Base-by-base conservation (phyloP, 345 rosid genomes). In the Geranium rotundifolium region DNA sequence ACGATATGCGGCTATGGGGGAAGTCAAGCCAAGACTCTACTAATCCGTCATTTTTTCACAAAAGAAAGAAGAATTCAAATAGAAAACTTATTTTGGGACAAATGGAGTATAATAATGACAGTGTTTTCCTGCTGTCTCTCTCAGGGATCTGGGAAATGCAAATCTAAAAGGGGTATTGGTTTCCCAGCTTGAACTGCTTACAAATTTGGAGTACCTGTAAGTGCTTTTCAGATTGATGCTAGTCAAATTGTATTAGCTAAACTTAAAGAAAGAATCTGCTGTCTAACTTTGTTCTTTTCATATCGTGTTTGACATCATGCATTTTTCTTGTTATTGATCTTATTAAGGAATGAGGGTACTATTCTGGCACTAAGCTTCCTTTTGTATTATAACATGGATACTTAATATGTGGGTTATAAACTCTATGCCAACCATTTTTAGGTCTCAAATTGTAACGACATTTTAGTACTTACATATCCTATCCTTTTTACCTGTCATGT, bases 191-290 rank as follows among this genome's bases (percentile, higher is more conserved):
- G 92, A 87, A 27, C 80, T 56, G 61, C 96, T 91, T 63, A 5
- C 63, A 34, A 77, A 73, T 68, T 81, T 91, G 80, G 95, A 85
- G 76, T 86, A 91, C 76, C 71, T 91, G 97, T 91, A 77, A 82
- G 96, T 70, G 49, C 29, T 60, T 52, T 30, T 9, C 23, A 1
- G 31, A 34, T 18, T 66, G 20, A 29, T 54, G 29, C 63, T 66
- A 54, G 30, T 31, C 4, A 63, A 55, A 55, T 61, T 62, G 29
- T 15, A 8, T 54, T 3, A 2, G 52, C 12, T 46, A 34, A 3
- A 0, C 52, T 46, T 14, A 46, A 46, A 46, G 13, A 7, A 46
- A 46, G 3, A 12, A 9, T 14, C 16, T 46, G 15, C 14, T 10
- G 50, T 60, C 63, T 54, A 66, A 58, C 49, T 56, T 31, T 66